Percentiles rank a stretch among this genome's conserved stretches.
These are phyloP conservation scores for Populus hybrid DNA, from an alignment of 441 rosid genomes.

Conservation along the genomic window DNA sequence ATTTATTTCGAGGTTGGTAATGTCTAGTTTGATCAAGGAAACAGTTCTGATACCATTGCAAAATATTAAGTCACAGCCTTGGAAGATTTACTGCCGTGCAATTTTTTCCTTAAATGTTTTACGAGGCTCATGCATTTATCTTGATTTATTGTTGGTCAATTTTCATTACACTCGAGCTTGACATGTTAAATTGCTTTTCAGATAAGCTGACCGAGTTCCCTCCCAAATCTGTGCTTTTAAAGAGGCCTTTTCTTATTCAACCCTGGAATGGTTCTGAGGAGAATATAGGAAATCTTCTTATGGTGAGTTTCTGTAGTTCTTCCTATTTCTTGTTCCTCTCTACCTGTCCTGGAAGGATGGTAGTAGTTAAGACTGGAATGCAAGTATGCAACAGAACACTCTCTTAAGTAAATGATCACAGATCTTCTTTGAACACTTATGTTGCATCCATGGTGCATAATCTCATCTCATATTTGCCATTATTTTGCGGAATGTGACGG, in stretches of 20 bases:
- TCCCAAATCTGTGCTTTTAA: no score
- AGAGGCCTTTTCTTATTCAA: conserved; percentile 19
- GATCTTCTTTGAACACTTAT: neutral
- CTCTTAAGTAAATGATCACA: neutral
- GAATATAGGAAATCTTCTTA: conserved; percentile 75
- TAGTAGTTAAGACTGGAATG: neutral
- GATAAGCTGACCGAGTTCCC: no score
- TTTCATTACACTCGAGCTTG: no score
- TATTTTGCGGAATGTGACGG: neutral
- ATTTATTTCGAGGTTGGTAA: no score
- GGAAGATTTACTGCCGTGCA: no score
- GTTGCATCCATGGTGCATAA: neutral
- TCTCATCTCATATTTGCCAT: neutral
- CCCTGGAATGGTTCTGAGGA: conserved; percentile 88
- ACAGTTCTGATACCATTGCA: no score
- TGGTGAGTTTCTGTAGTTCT: conserved; percentile 51
- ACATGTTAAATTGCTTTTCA: no score
- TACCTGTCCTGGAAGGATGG: neutral
- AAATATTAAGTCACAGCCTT: no score
- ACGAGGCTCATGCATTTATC: no score
- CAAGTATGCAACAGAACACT: neutral
- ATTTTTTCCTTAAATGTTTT: no score
- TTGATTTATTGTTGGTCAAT: no score
- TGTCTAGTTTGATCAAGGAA: no score
- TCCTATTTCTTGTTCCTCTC: conserved; percentile 6